phyloP scores from a whole-genome alignment of 225 moss, liverwort and hornwort genomes.

The Physcomitrium patens region DNA sequence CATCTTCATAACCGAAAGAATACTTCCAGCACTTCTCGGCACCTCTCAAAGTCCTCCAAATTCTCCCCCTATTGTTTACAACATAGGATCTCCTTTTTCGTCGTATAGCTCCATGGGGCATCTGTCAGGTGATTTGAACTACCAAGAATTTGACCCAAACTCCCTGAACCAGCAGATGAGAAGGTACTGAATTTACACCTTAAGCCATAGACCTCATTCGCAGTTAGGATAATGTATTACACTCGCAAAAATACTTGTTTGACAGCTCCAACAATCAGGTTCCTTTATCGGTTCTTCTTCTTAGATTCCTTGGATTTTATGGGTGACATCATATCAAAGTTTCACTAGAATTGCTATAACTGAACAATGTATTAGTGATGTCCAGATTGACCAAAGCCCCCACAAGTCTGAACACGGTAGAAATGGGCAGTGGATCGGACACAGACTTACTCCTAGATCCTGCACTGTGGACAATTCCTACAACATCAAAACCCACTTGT shows the following conservation, averaged over 20 bases:
- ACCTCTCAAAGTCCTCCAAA: conserved; percentile 16
- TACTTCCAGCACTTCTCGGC: conserved; percentile 25
- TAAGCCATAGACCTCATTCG: conserved; percentile 4
- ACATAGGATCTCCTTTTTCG: background rate
- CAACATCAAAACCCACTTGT: background rate
- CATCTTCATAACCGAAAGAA: conserved; percentile 15
- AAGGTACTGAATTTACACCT: conserved; percentile 26
- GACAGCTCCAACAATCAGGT: background rate
- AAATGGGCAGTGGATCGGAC: background rate
- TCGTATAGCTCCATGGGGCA: conserved; percentile 10
- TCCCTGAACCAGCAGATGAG: conserved; percentile 23
- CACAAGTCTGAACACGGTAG: conserved; percentile 28
- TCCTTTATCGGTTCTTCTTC: no score
- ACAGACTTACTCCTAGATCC: conserved; percentile 10
- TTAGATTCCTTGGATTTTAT: no score
- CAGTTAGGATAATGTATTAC: background rate
- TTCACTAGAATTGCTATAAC: background rate
- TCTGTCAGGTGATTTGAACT: background rate
- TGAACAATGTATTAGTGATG: background rate
- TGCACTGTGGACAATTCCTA: conserved; percentile 19
- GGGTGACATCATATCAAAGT: background rate
- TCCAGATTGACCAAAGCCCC: conserved; percentile 8
- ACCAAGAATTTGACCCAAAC: no score
- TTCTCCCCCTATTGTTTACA: conserved; percentile 20
- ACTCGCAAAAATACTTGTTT: background rate